A percentile compares a stretch with the other conserved stretches of the same genome.
Evolutionary conservation across 1,139 yeast genomes (phyloP).

Genomic region (Pichia sp.): DNA sequence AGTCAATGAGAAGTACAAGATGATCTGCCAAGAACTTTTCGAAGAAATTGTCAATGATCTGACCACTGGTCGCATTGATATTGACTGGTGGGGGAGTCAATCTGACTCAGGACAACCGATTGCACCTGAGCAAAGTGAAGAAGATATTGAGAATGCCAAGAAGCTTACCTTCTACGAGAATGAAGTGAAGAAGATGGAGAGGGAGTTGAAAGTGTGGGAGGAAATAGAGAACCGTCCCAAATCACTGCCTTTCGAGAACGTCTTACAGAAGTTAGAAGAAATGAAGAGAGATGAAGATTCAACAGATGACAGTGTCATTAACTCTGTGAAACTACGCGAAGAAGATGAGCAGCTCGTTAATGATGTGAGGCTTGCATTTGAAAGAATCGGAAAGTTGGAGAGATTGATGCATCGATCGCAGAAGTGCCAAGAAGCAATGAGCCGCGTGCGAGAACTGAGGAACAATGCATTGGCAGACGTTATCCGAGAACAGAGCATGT

Average conservation of each 20-base stretch:
- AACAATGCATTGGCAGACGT: constrained; percentile 3
- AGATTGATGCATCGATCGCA: not conserved
- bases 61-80: constrained; percentile 48
- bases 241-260: not conserved
- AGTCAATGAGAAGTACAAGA: constrained; percentile 9
- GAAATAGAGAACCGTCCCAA: constrained; percentile 2
- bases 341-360: not conserved
- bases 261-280: not conserved
- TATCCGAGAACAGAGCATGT: constrained; percentile 11
- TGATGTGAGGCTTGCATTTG: not conserved
- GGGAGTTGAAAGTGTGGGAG: constrained; percentile 32
- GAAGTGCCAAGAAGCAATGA: not conserved
- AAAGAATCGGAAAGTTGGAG: not conserved
- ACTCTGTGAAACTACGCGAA: no score
- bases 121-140: constrained; percentile 32
- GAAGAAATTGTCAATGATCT: constrained; percentile 54
- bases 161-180: constrained; percentile 40
- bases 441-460: constrained; percentile 1
- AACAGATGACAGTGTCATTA: no score
- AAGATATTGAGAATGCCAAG: constrained; percentile 42
- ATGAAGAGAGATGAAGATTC: no score
- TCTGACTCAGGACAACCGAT: constrained; percentile 12
- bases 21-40: constrained; percentile 45
- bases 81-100: constrained; percentile 56
- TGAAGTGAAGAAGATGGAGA: constrained; percentile 37